Conservation (phyloP, 2,329 filamentous ascomycete species). For the Colletotrichum falcatum region DNA sequence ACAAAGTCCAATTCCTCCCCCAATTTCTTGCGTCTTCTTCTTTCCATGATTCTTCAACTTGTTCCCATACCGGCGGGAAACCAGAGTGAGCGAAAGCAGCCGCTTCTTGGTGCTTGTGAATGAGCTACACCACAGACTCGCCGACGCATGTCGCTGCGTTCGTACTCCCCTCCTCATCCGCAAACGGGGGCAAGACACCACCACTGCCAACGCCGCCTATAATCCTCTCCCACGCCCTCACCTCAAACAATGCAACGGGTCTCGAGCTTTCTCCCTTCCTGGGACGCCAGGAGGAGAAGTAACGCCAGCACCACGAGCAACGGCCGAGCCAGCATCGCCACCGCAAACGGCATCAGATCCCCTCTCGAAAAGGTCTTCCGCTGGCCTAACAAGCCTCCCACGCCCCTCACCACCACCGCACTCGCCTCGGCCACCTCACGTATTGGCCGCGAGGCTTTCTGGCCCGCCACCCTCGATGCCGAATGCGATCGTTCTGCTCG, state of each 20-base stretch:
- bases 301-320: slow-evolving; percentile 24
- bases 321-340: slow-evolving; percentile 37
- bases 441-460: slow-evolving; percentile 81
- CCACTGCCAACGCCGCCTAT: slow-evolving; percentile 20
- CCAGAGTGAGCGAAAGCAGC: slow-evolving; percentile 16
- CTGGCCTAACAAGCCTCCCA: slow-evolving; percentile 63
- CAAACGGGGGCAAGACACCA: slow-evolving; percentile 29
- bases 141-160: slow-evolving; percentile 38
- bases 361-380: slow-evolving; percentile 55
- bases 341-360: slow-evolving; percentile 46
- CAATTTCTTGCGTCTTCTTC: slow-evolving; percentile 12
- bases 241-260: slow-evolving; percentile 56
- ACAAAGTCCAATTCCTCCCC: slow-evolving; percentile 41
- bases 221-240: slow-evolving; percentile 12
- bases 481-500: slow-evolving; percentile 93
- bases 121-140: slow-evolving; percentile 25
- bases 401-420: slow-evolving; percentile 60
- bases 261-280: slow-evolving; percentile 58
- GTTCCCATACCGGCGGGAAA: slow-evolving; percentile 27
- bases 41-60: slow-evolving; percentile 20
- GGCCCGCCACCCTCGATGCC: slow-evolving; percentile 86
- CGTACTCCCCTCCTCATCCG: slow-evolving; percentile 30
- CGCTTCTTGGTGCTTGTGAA: slow-evolving; percentile 28
- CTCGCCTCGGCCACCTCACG: slow-evolving; percentile 71
- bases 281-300: slow-evolving; percentile 57